A percentile compares a stretch with the other conserved stretches of the same genome.
These are phyloP conservation scores for Fraxinus nigra DNA, from an alignment of 305 asterid species.

Conservation along the genomic window DNA sequence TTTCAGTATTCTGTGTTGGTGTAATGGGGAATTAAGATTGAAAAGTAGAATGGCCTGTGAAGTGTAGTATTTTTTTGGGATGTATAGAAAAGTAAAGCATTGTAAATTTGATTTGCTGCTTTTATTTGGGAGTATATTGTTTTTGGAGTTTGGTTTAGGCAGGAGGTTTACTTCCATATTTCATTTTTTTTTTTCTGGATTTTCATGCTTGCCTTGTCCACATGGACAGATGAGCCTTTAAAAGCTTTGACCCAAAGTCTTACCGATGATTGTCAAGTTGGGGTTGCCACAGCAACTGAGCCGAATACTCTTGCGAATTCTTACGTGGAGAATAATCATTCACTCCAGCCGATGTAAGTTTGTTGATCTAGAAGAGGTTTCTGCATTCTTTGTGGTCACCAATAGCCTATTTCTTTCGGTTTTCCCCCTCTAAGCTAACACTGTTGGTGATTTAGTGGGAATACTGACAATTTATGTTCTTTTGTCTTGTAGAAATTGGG, in stretches of 20 bases:
- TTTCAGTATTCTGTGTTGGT: neutral
- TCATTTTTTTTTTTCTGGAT: neutral
- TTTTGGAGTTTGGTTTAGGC: neutral
- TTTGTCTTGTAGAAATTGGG: conserved; percentile 52
- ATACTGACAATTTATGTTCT: conserved; percentile 22
- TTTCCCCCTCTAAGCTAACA: neutral
- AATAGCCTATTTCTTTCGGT: neutral
- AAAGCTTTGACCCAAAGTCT: conserved; percentile 28
- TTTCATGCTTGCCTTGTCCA: conserved; percentile 17
- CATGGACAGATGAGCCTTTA: conserved; percentile 39
- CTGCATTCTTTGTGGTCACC: conserved; percentile 1
- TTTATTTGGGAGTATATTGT: neutral
- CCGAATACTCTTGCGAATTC: conserved; percentile 24
- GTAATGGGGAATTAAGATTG: neutral
- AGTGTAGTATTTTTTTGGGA: neutral
- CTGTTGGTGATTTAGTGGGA: neutral
- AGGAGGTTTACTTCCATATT: neutral
- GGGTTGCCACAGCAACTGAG: conserved; percentile 36
- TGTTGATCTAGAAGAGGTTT: neutral
- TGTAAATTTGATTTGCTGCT: neutral
- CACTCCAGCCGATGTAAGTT: conserved; percentile 53
- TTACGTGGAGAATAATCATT: conserved; percentile 10
- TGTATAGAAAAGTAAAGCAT: neutral
- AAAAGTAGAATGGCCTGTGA: neutral
- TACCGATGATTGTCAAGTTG: conserved; percentile 41